phyloP scores from a whole-genome alignment of 2,329 filamentous ascomycete genomes.

The Paradendryphiella salina region DNA sequence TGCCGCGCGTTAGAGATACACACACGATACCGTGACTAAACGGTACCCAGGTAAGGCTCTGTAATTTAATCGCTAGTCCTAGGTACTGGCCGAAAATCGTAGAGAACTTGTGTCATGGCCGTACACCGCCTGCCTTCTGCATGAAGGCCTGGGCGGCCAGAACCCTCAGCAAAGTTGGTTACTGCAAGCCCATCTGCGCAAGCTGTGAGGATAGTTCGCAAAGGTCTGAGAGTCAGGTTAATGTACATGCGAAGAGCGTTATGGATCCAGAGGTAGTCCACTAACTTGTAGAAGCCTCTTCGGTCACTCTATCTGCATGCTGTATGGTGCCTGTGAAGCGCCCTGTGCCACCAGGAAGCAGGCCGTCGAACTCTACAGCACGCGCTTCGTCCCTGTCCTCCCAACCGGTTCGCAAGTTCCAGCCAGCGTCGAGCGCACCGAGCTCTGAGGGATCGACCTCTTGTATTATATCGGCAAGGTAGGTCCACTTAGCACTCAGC shows the following conservation, averaged over 20 bases:
- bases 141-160: neutral
- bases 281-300: slow-evolving; percentile 22
- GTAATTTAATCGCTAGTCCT: neutral
- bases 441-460: slow-evolving; percentile 41
- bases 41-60: neutral
- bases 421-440: slow-evolving; percentile 40
- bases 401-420: slow-evolving; percentile 40
- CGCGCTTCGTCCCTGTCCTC: slow-evolving; percentile 36
- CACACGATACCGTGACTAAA: neutral
- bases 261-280: slow-evolving; percentile 5
- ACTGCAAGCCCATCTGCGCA: neutral
- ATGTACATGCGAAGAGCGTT: neutral
- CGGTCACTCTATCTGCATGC: slow-evolving; percentile 23
- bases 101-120: neutral
- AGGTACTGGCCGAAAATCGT: neutral
- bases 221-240: neutral
- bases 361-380: slow-evolving; percentile 50
- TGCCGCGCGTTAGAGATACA: neutral
- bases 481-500: slow-evolving; percentile 44
- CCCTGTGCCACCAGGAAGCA: slow-evolving; percentile 48
- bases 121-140: neutral
- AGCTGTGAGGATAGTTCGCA: neutral
- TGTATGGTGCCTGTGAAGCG: slow-evolving; percentile 44
- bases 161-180: neutral
- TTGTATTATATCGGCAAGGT: slow-evolving; percentile 49